These are phyloP conservation scores for Kurtzmaniella fragi DNA, from an alignment of 805 yeast species.

Conservation along the genomic window DNA sequence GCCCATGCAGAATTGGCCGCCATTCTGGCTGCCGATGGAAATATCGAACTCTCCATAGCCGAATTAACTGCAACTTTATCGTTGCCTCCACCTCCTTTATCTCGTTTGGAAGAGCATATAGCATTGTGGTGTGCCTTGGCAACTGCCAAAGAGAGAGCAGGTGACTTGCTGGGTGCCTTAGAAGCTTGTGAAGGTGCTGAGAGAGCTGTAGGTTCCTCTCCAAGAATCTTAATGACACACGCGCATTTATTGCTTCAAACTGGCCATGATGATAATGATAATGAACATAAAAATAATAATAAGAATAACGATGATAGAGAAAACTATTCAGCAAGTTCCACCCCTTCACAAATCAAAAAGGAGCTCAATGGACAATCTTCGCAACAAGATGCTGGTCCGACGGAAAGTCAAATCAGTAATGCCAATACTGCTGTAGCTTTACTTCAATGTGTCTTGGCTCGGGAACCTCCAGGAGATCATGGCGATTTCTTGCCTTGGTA, in stretches of 20 bases:
- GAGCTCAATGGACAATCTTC: no score
- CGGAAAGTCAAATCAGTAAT: no score
- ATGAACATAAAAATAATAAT: conserved; percentile 16
- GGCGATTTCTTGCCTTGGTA: conserved; percentile 59
- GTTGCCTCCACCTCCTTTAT: conserved; percentile 44
- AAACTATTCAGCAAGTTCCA: conserved; percentile 7
- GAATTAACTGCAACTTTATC: conserved; percentile 48
- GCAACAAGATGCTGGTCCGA: no score
- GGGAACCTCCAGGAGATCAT: conserved; percentile 15
- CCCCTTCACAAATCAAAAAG: no score
- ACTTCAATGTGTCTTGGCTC: conserved; percentile 1
- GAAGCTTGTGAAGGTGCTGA: conserved; percentile 47
- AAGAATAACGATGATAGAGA: conserved; percentile 23
- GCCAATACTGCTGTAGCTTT: conserved; percentile 12
- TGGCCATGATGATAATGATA: no score
- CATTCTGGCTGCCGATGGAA: conserved; percentile 47
- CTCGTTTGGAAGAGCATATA: conserved; percentile 41
- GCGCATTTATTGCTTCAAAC: conserved; percentile 40
- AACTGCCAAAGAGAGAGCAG: conserved; percentile 46
- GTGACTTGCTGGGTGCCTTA: conserved; percentile 46
- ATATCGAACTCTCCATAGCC: conserved; percentile 43
- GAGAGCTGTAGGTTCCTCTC: conserved; percentile 38
- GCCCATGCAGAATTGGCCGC: conserved; percentile 55
- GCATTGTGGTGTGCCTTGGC: conserved; percentile 52
- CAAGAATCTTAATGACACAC: conserved; percentile 42